Evolutionary conservation across 257 asterid genomes (phyloP), one percentile per base, ranked within the genome.

Genomic region (Gentiana dahurica): DNA sequence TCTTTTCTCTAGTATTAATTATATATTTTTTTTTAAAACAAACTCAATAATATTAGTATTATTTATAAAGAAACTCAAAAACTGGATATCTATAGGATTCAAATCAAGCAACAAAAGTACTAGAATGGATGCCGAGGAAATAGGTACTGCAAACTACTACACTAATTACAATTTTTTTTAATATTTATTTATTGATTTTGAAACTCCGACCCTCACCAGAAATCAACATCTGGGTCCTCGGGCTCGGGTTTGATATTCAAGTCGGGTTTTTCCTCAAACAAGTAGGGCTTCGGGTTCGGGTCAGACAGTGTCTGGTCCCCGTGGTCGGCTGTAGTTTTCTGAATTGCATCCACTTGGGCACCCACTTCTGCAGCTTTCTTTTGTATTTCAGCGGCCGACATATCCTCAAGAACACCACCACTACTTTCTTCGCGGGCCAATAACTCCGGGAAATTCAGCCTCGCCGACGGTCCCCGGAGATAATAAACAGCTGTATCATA

Each of bases 331-430:
- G 48, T 62, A 12, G 56, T 59, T 38, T 65, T 64, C 59, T 72
- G 81, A 13, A 79, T 63, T 5, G 97, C 97, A 68, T 86, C 97
- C 7, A 89, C 95, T 46, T 91, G 76, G 9, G 89, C 76, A 33
- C 97, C 97, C 12, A 89, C 95, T 77, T 89, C 97, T 9, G 71
- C 82, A 49, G 97, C 97, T 62, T 79, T 86, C 74, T 77, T 78
- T 32, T 94, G 44, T 57, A 89, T 89, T 11, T 84, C 59, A 32
- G 79, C 89, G 39, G 97, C 85, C 4, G 97, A 81, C 10, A 83
- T 69, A 65, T 86, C 95, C 59, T 63, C 52, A 32, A 66, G 69
- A 59, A 8, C 58, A 8, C 67, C 76, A 9, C 10, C 59, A 6
- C 54, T 59, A 24, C 57, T 54, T 45, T 66, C 75, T 2, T 49